These are phyloP conservation scores for Lathyrus tuberosus DNA, from an alignment of 306 rosid species.

Conservation along the genomic window DNA sequence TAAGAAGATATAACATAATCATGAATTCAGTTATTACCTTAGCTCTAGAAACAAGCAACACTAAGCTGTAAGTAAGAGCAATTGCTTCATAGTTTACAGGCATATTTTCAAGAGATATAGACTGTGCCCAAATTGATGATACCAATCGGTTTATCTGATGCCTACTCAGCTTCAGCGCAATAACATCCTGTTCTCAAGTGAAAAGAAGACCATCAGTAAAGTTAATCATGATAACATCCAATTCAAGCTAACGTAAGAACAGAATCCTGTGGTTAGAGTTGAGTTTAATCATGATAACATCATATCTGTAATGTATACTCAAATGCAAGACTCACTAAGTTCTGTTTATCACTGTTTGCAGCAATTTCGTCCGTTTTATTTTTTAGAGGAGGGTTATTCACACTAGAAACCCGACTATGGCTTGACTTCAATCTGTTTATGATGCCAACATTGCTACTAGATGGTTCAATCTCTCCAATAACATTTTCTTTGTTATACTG, in stretches of 20 bases:
- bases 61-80: slow-evolving; percentile 77
- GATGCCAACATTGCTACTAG: slow-evolving; percentile 47
- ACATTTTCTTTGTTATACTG: too few species aligned
- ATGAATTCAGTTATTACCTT: slow-evolving; percentile 60
- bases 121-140: slow-evolving; percentile 84
- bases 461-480: slow-evolving; percentile 49
- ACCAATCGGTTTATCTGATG: slow-evolving; percentile 77
- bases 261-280: slow-evolving; percentile 10
- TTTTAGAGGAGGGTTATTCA: slow-evolving; percentile 46
- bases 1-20: slow-evolving; percentile 22
- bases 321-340: slow-evolving; percentile 58
- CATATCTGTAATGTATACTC: slow-evolving; percentile 15
- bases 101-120: slow-evolving; percentile 70
- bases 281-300: slow-evolving; percentile 19
- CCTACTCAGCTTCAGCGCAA: slow-evolving; percentile 66
- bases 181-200: slow-evolving; percentile 55
- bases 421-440: slow-evolving; percentile 61
- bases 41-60: slow-evolving; percentile 72
- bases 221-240: slow-evolving; percentile 25
- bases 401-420: slow-evolving; percentile 51
- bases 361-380: slow-evolving; percentile 44
- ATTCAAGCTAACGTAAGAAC: slow-evolving; percentile 17
- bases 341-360: slow-evolving; percentile 43
- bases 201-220: slow-evolving; percentile 25
- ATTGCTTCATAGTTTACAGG: slow-evolving; percentile 95